Conservation (phyloP, 2,329 filamentous ascomycete genomes). For the Fusarium foetens region DNA sequence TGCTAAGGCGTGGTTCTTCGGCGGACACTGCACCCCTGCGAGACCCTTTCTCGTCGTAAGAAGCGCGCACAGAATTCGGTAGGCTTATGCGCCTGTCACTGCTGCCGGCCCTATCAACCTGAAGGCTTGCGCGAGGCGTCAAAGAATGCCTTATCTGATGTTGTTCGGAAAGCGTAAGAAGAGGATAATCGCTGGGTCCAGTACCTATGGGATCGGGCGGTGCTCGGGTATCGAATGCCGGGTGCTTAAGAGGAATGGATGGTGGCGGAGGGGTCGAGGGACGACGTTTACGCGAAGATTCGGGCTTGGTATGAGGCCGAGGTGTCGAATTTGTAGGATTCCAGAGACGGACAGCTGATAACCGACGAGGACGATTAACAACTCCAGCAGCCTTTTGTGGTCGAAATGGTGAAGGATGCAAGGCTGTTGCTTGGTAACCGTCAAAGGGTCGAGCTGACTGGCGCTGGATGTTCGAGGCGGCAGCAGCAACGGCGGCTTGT, state of each 20-base stretch:
- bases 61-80: constrained; percentile 63
- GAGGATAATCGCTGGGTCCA: constrained; percentile 60
- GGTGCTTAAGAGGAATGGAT: constrained; percentile 60
- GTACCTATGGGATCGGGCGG: constrained; percentile 51
- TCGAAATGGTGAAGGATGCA: constrained; percentile 54
- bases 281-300: constrained; percentile 53
- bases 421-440: constrained; percentile 28
- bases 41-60: constrained; percentile 61
- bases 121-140: constrained; percentile 60
- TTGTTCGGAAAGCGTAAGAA: constrained; percentile 63
- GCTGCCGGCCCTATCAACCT: constrained; percentile 59
- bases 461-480: constrained; percentile 35
- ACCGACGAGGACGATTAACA: constrained; percentile 51
- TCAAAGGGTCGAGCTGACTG: constrained; percentile 16
- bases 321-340: constrained; percentile 70
- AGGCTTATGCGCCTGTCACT: constrained; percentile 63
- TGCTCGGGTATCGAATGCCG: constrained; percentile 52
- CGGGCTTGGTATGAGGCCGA: constrained; percentile 47
- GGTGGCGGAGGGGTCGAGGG: constrained; percentile 65
- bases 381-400: constrained; percentile 49
- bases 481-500: constrained; percentile 31
- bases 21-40: constrained; percentile 47
- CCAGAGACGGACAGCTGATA: constrained; percentile 65
- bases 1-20: constrained; percentile 30
- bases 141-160: constrained; percentile 57